Conservation (phyloP, 1,284 basidiomycete species). For the Ustilago shanxiensis region DNA sequence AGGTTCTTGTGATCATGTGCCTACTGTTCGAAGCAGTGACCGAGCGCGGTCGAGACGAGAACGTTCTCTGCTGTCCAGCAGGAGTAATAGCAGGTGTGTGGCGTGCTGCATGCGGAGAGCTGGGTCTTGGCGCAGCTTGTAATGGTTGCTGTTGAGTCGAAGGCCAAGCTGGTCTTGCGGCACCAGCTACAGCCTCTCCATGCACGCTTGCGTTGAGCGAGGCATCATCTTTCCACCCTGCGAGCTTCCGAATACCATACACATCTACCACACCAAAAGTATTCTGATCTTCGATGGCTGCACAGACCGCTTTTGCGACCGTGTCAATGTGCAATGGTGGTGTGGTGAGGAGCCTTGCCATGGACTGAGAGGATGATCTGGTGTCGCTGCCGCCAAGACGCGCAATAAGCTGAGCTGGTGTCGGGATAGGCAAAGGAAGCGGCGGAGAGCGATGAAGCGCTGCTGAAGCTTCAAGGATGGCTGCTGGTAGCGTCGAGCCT, state of each 20-base stretch:
- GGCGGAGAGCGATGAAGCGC: conserved; percentile 52
- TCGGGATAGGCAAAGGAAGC: conserved; percentile 75
- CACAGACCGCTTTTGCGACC: conserved; percentile 85
- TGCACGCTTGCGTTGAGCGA: conserved; percentile 26
- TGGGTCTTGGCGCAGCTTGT: conserved; percentile 17
- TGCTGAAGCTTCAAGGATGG: conserved; percentile 79
- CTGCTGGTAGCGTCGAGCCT: conserved; percentile 85
- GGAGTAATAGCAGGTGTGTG: conserved; percentile 17
- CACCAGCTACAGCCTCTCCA: conserved; percentile 15
- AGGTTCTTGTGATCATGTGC: conserved; percentile 11
- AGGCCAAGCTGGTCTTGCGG: conserved; percentile 11
- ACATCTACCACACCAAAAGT: conserved; percentile 52
- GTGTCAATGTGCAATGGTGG: conserved; percentile 96
- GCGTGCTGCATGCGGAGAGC: background rate
- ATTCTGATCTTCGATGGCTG: conserved; percentile 71
- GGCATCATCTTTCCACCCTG: conserved; percentile 57
- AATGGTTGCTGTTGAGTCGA: conserved; percentile 19
- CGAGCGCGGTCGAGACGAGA: background rate
- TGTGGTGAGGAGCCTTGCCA: conserved; percentile 82
- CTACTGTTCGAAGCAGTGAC: background rate
- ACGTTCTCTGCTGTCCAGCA: conserved; percentile 25
- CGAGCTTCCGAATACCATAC: conserved; percentile 53
- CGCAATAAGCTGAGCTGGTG: conserved; percentile 70
- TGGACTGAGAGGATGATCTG: conserved; percentile 72
- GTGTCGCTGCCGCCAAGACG: conserved; percentile 24